Evolutionary conservation across 2,329 filamentous ascomycete genomes (phyloP), one percentile per base, ranked within the genome.

Genomic region (Claviceps sp.): DNA sequence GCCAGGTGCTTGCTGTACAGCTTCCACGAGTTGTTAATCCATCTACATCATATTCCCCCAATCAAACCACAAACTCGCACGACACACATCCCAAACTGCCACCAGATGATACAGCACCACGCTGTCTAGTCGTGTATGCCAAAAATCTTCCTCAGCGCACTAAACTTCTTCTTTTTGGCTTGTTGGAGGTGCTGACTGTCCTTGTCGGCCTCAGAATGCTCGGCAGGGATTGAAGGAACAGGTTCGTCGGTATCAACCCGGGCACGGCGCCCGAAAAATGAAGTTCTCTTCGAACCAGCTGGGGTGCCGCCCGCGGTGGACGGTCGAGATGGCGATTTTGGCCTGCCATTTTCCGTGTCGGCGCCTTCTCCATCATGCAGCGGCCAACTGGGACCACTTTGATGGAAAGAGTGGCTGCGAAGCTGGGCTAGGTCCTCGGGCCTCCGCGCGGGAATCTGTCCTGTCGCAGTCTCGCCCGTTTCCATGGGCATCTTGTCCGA

Each of bases 131-230:
- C 72, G 54, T 75, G 63, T 52, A 77, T 63, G 43, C 71, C 65
- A 66, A 88, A 85, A 64, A 84, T 83, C 63, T 73, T 78, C 63
- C 84, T 78, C 62, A 88, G 65, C 51, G 72, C 69, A 43, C 75
- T 74, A 65, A 88, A 87, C 66, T 83, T 85, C 74, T 87, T 87
- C 70, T 77, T 79, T 69, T 67, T 74, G 55, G 59, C 63, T 50
- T 44, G 54, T 38, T 57, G 54, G 40, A 45, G 44, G 14, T 34
- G 30, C 26, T 48, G 43, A 5, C n/a, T n/a, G 4, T 47, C 14
- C 14, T 30, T 8, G 24, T 40, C 49, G 9, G 37, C 7, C 22
- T 43, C 14, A 20, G 36, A n/a, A 9, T 48, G 47, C 13, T 8
- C 34, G 30, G 49, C 48, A 2, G 53, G 50, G 14, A 53, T 48